Percentiles rank a stretch among this genome's conserved stretches.
Evolutionary conservation across 2,329 filamentous ascomycete species (phyloP).

Genomic region (Arthrobotrys pseudoclavata): DNA sequence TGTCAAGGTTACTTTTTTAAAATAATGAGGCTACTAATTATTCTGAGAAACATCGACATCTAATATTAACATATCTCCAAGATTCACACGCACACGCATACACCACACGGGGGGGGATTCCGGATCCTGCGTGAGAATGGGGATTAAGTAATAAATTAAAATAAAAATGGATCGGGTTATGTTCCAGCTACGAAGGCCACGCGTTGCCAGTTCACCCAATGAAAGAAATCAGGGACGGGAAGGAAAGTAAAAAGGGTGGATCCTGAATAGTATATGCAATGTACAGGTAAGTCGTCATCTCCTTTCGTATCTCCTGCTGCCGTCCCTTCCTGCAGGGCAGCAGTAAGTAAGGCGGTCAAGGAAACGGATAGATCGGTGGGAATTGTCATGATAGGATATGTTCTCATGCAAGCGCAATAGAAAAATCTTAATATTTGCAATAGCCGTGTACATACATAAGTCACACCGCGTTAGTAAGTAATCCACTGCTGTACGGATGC

Average conservation of each 20-base stretch:
- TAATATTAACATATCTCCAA: too few species aligned
- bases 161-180: too few species aligned
- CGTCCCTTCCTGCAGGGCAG: slow-evolving; percentile 6
- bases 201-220: background rate
- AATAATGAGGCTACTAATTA: too few species aligned
- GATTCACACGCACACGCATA: too few species aligned
- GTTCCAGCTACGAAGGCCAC: background rate
- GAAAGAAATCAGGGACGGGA: too few species aligned
- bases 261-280: slow-evolving; percentile 12
- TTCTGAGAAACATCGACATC: too few species aligned
- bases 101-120: too few species aligned
- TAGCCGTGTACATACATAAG: background rate
- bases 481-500: too few species aligned
- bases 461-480: slow-evolving; percentile 1
- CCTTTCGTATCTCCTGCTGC: background rate
- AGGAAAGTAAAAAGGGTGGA: background rate
- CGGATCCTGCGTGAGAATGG: too few species aligned
- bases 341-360: background rate
- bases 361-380: background rate
- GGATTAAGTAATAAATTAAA: too few species aligned
- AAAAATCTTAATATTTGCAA: background rate
- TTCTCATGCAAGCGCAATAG: background rate
- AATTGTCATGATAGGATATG: slow-evolving; percentile 8
- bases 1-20: too few species aligned
- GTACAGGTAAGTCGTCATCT: slow-evolving; percentile 12